These are phyloP conservation scores for Globisporangium nodosum DNA, from an alignment of 352 stramenopile species.

Conservation along the genomic window DNA sequence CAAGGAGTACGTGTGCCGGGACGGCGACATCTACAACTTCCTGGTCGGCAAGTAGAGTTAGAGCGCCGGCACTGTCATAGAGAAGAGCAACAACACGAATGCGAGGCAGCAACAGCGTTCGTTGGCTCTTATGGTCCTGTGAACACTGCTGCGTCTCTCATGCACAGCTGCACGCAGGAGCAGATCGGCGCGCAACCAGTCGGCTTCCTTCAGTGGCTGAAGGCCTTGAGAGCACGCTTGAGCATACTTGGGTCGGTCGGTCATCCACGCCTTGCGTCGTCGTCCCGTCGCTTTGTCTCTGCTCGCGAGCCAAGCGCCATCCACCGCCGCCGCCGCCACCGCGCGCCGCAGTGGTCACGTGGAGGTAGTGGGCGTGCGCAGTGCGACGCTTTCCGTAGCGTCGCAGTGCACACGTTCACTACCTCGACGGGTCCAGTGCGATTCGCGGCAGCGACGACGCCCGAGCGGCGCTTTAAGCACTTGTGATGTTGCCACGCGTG, in stretches of 20 bases:
- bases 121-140: neutral
- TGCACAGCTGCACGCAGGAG: too few species aligned
- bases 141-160: neutral
- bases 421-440: constrained; percentile 5
- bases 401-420: constrained; percentile 8
- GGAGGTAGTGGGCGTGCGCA: constrained; percentile 11
- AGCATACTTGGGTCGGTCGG: neutral
- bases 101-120: neutral
- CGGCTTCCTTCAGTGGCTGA: too few species aligned
- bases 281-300: neutral
- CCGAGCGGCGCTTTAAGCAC: neutral
- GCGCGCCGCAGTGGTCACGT: constrained; percentile 9
- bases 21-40: constrained; percentile 99
- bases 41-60: constrained; percentile 60
- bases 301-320: neutral
- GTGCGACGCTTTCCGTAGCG: constrained; percentile 7
- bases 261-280: neutral
- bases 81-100: neutral
- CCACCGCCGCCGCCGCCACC: neutral
- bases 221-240: too few species aligned
- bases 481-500: neutral
- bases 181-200: too few species aligned
- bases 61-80: neutral
- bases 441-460: neutral
- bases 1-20: constrained; percentile 98